These are phyloP conservation scores for Phialophora macrospora DNA, from an alignment of 2,329 filamentous ascomycete genomes.

Conservation along the genomic window DNA sequence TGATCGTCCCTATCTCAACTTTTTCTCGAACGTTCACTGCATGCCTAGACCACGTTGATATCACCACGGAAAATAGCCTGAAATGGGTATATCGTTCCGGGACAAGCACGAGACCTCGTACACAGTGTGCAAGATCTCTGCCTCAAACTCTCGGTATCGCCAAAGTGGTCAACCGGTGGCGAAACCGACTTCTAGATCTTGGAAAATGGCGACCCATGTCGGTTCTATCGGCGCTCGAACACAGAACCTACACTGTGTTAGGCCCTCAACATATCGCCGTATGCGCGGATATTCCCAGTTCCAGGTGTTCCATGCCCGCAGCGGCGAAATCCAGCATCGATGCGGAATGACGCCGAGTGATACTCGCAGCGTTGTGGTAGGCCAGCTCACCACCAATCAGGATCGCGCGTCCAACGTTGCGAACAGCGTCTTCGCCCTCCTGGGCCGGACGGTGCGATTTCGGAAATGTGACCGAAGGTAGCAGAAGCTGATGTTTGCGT, in stretches of 20 bases:
- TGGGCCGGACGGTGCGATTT: neutral
- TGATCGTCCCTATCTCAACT: slow-evolving; percentile 11
- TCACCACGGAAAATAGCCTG: slow-evolving; percentile 15
- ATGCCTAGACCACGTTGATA: slow-evolving; percentile 18
- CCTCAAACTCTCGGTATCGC: neutral
- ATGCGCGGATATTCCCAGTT: neutral
- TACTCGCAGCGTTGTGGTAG: neutral
- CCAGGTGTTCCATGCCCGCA: neutral
- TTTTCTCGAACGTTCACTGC: slow-evolving; percentile 17
- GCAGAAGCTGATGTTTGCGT: slow-evolving; percentile 1
- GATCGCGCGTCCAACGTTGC: neutral
- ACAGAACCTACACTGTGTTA: neutral
- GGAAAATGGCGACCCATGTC: neutral
- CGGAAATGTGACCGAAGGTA: slow-evolving; percentile 12
- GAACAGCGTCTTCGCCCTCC: neutral
- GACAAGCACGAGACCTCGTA: neutral
- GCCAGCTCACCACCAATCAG: neutral
- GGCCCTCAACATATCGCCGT: neutral
- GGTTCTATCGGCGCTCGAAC: neutral
- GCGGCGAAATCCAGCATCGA: slow-evolving; percentile 5
- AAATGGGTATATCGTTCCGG: neutral
- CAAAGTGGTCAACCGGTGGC: neutral
- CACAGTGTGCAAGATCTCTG: neutral
- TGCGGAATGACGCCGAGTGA: slow-evolving; percentile 15
- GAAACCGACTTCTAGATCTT: neutral